Evolutionary conservation across 192 early-diverging fungal genomes (phyloP).

Genomic region (Umbelopsis vinacea): DNA sequence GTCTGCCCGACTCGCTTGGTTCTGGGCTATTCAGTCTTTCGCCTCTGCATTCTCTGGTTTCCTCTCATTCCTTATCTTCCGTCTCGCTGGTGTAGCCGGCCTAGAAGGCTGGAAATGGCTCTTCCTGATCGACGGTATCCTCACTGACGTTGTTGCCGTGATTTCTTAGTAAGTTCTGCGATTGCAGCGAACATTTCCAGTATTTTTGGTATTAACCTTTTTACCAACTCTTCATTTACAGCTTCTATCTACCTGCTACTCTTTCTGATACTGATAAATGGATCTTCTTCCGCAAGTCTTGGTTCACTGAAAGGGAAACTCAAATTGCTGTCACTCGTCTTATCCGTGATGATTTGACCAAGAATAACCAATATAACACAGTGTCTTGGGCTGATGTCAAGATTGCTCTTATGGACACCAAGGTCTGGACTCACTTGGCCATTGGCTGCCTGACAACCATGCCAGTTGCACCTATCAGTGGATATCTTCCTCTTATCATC

Average conservation of each 20-base stretch:
- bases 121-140: constrained; percentile 64
- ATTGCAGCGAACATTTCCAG: neutral
- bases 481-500: constrained; percentile 34
- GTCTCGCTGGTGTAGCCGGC: constrained; percentile 54
- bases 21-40: constrained; percentile 55
- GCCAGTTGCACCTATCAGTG: constrained; percentile 21
- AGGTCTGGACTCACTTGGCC: constrained; percentile 30
- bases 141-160: constrained; percentile 32
- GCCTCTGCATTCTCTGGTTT: constrained; percentile 58
- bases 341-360: constrained; percentile 61
- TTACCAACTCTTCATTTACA: neutral
- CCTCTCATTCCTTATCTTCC: constrained; percentile 60
- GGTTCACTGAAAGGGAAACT: constrained; percentile 58
- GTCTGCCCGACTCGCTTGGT: constrained; percentile 51
- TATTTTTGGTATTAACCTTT: no score
- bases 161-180: constrained; percentile 18
- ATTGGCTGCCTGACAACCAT: constrained; percentile 23
- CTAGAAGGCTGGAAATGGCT: constrained; percentile 72
- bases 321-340: constrained; percentile 63
- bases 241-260: constrained; percentile 60
- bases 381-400: constrained; percentile 26
- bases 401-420: constrained; percentile 25
- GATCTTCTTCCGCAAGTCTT: constrained; percentile 37
- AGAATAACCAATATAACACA: constrained; percentile 44
- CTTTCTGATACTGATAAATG: constrained; percentile 38